Evolutionary conservation across 208 protist species (phyloP).

Genomic region (Herpetomonas muscarum): DNA sequence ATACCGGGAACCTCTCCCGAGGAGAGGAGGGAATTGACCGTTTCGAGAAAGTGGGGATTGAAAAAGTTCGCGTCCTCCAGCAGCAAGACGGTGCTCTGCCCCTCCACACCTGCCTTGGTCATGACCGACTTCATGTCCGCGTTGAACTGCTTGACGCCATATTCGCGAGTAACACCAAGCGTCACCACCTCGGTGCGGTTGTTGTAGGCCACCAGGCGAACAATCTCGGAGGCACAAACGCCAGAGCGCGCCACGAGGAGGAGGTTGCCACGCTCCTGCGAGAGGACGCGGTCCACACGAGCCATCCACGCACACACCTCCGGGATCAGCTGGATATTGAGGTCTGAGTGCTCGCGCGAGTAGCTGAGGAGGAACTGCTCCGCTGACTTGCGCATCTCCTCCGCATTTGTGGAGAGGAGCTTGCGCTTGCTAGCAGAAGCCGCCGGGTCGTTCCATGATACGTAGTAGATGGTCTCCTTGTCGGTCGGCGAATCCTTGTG

Average conservation of each 20-base stretch:
- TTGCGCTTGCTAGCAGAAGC: slow-evolving; percentile 49
- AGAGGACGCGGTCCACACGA: slow-evolving; percentile 95
- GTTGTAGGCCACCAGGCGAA: slow-evolving; percentile 90
- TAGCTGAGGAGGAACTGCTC: slow-evolving; percentile 80
- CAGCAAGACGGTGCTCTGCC: slow-evolving; percentile 86
- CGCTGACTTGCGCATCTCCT: slow-evolving; percentile 72
- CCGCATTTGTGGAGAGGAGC: slow-evolving; percentile 39
- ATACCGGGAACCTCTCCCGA: slow-evolving; percentile 96
- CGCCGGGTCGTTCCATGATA: slow-evolving; percentile 58
- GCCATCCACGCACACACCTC: slow-evolving; percentile 94
- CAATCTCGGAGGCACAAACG: slow-evolving; percentile 89
- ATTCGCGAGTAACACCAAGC: slow-evolving; percentile 88
- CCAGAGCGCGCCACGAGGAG: slow-evolving; percentile 93
- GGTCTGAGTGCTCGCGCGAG: slow-evolving; percentile 90
- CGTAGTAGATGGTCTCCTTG: slow-evolving; percentile 74
- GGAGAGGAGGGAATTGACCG: slow-evolving; percentile 95
- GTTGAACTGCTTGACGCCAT: slow-evolving; percentile 92
- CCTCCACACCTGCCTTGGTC: slow-evolving; percentile 87
- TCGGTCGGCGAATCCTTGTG: slow-evolving; percentile 60
- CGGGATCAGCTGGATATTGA: slow-evolving; percentile 94
- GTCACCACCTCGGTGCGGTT: slow-evolving; percentile 88
- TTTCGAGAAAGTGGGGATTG: slow-evolving; percentile 88
- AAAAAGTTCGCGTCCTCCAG: slow-evolving; percentile 96
- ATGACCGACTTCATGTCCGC: slow-evolving; percentile 94
- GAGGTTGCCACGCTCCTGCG: slow-evolving; percentile 90